phyloP scores from a whole-genome alignment of 2,329 filamentous ascomycete species.

The Cladosporium oxysporum region DNA sequence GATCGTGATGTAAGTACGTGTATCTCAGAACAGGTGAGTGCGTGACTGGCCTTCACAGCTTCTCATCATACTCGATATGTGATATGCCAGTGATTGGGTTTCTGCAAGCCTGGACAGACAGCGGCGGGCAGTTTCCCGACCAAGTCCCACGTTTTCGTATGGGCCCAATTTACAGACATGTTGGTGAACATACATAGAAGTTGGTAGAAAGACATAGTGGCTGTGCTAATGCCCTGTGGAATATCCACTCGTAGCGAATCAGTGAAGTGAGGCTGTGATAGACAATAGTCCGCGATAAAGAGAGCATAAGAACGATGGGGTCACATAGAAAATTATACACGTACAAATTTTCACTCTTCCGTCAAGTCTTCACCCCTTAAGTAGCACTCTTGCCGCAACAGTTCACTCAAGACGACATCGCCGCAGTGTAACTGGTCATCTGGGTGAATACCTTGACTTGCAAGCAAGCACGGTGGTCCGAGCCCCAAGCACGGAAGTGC shows the following conservation, averaged over 20 bases:
- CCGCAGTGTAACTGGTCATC: background rate
- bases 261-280: background rate
- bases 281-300: background rate
- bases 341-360: background rate
- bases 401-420: background rate
- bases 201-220: background rate
- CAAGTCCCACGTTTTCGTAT: too few species aligned
- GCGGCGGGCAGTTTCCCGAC: too few species aligned
- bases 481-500: conserved; percentile 8
- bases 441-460: background rate
- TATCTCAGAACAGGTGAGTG: background rate
- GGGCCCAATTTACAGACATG: too few species aligned
- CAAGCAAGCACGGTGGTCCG: conserved; percentile 4
- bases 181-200: too few species aligned
- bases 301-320: background rate
- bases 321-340: too few species aligned
- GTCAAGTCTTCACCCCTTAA: background rate
- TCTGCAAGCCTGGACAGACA: background rate
- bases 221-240: too few species aligned
- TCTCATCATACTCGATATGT: too few species aligned
- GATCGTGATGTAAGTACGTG: background rate
- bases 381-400: background rate
- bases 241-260: background rate
- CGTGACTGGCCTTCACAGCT: too few species aligned
- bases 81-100: background rate